Percentiles rank a stretch among this genome's conserved stretches.
These are phyloP conservation scores for Sugiyamaella qingdaonensis DNA, from an alignment of 805 yeast species.

Conservation along the genomic window DNA sequence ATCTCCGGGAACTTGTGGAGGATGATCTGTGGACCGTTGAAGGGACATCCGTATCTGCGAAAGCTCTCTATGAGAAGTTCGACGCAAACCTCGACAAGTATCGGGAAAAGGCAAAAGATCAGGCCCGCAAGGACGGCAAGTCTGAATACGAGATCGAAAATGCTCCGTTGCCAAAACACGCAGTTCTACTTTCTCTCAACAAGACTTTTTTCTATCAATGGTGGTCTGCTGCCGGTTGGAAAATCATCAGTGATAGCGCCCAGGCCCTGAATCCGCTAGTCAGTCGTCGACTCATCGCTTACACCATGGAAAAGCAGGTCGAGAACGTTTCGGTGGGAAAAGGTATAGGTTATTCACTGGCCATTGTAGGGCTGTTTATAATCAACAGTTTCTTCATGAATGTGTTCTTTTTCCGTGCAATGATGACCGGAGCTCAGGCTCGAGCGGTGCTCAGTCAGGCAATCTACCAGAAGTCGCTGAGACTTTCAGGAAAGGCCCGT, in stretches of 20 bases:
- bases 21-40: constrained; percentile 50
- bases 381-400: constrained; percentile 48
- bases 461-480: constrained; percentile 63
- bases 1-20: constrained; percentile 55
- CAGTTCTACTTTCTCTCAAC: constrained; percentile 33
- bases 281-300: constrained; percentile 59
- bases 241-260: constrained; percentile 31
- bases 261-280: constrained; percentile 61
- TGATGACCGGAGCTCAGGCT: constrained; percentile 63
- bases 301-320: constrained; percentile 50
- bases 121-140: constrained; percentile 33
- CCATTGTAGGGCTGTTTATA: constrained; percentile 54
- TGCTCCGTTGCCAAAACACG: constrained; percentile 19
- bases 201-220: constrained; percentile 34
- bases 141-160: constrained; percentile 39
- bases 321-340: constrained; percentile 39
- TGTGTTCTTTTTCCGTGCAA: constrained; percentile 58
- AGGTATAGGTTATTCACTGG: constrained; percentile 77
- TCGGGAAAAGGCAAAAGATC: constrained; percentile 22
- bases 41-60: constrained; percentile 34
- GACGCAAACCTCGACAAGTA: constrained; percentile 31
- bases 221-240: constrained; percentile 34
- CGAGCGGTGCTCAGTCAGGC: constrained; percentile 70
- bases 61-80: constrained; percentile 37
- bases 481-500: constrained; percentile 52